Base-by-base conservation (phyloP, 495 filamentous ascomycete species). In the Daldinia concentrica region DNA sequence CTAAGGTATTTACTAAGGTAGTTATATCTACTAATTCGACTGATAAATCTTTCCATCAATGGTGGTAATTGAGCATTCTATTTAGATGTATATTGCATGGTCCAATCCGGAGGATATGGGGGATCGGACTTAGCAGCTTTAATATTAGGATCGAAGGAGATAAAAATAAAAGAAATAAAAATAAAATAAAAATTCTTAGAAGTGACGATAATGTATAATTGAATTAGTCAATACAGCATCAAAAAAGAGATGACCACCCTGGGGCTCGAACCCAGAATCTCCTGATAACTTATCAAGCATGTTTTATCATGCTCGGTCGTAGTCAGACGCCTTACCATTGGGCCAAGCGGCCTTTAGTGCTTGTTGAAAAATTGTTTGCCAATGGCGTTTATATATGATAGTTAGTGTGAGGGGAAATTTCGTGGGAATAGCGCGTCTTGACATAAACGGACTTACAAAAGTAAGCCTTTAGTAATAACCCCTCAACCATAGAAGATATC, bases 311-410 rank as follows among this genome's bases (percentile, higher is more conserved):
- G 24, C 29, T 62, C 30, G 39, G 27, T 60, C 68, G 57, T 66
- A 71, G 62, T 66, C 51, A 71, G 68, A 71, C 68, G 68, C 62
- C 62, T 66, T 66, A 66, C 68, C 68, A 66, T 71, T 71, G 58
- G 62, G 62, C 58, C 58, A 71, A 60, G 41, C 51, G 41, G 62
- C 62, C 62, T 30, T 27, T 57, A 34, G 54, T 57, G 54, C 14
- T 36, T 30, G 27, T 32, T 32, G 54, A 2, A 34, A 12, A 3
- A 19, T 17, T 0, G 19, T 14, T 36, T 57, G 54, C n/a, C 19
- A 32, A 0, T 54, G 11, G 54, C 30, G 1, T n/a, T n/a, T 6
- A 48, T 24, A 48, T 48, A 24, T 48, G 6, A 4, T 17, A 41
- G 1, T 41, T 41, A 7, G 39, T 2, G 43, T 11, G 43, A 48